These are phyloP conservation scores for Rhododendron ovatum DNA, from an alignment of 148 eudicot genomes.

Conservation along the genomic window DNA sequence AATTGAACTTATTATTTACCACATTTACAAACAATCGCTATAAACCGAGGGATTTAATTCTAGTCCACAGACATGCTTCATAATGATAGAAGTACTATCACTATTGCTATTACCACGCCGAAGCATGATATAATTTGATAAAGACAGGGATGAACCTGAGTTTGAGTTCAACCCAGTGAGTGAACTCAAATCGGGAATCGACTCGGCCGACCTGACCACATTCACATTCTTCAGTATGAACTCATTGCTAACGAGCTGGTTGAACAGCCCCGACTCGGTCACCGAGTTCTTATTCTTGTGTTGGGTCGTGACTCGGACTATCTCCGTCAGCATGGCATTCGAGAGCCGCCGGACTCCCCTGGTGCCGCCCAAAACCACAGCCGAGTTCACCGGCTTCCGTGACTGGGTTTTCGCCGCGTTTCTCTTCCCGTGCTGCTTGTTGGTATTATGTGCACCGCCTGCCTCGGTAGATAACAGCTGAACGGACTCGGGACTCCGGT, in stretches of 20 bases:
- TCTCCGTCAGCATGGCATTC: constrained; percentile 49
- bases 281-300: constrained; percentile 50
- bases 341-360: constrained; percentile 64
- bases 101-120: constrained; percentile 42
- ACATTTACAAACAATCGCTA: constrained; percentile 42
- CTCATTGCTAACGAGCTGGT: constrained; percentile 53
- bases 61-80: constrained; percentile 45
- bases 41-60: constrained; percentile 47
- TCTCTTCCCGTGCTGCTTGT: constrained; percentile 17
- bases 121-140: constrained; percentile 10
- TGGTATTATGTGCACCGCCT: neutral
- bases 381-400: constrained; percentile 24
- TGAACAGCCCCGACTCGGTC: constrained; percentile 53
- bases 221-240: constrained; percentile 42
- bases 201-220: constrained; percentile 34
- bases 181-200: constrained; percentile 48
- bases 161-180: constrained; percentile 16
- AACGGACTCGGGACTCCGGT: constrained; percentile 51
- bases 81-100: constrained; percentile 30
- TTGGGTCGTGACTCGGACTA: constrained; percentile 43
- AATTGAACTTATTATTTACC: constrained; percentile 1
- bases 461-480: constrained; percentile 17
- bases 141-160: constrained; percentile 13
- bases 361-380: constrained; percentile 52
- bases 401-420: constrained; percentile 25